Evolutionary conservation across 768 basidiomycete species (phyloP).

Genomic region (Mycena galopus): DNA sequence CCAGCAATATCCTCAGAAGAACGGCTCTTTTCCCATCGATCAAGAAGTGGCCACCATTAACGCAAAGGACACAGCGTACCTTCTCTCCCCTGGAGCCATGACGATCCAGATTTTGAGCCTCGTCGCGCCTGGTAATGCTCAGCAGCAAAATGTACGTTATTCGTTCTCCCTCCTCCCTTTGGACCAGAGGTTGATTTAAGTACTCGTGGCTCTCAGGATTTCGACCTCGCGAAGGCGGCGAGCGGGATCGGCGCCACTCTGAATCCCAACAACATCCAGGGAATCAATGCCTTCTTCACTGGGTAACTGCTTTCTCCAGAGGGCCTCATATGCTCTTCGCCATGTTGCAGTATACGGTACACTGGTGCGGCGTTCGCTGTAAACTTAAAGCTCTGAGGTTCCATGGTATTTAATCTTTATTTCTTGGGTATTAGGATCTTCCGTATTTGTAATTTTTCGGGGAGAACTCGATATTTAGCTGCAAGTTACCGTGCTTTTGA

Average conservation of each 20-base stretch:
- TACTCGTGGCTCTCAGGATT: slow-evolving; percentile 1
- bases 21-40: slow-evolving; percentile 38
- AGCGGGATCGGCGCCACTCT: slow-evolving; percentile 24
- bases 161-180: not conserved
- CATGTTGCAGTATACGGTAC: not conserved
- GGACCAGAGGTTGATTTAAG: not conserved
- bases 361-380: not conserved
- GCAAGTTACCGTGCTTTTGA: too few species aligned
- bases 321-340: not conserved
- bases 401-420: not conserved
- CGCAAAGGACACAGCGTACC: slow-evolving; percentile 29
- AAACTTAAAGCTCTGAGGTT: not conserved
- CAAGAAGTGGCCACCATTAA: slow-evolving; percentile 36
- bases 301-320: not conserved
- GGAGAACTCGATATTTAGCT: not conserved
- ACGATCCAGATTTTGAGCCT: slow-evolving; percentile 23
- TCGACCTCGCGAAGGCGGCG: slow-evolving; percentile 31
- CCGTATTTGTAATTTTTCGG: not conserved
- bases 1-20: slow-evolving; percentile 37
- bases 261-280: slow-evolving; percentile 29
- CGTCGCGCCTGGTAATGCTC: slow-evolving; percentile 21
- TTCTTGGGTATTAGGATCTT: not conserved
- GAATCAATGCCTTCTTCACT: slow-evolving; percentile 34
- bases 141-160: slow-evolving; percentile 18
- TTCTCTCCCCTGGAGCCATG: slow-evolving; percentile 32